phyloP scores from a whole-genome alignment of 2,329 filamentous ascomycete species.

The Elsinoe fawcettii region DNA sequence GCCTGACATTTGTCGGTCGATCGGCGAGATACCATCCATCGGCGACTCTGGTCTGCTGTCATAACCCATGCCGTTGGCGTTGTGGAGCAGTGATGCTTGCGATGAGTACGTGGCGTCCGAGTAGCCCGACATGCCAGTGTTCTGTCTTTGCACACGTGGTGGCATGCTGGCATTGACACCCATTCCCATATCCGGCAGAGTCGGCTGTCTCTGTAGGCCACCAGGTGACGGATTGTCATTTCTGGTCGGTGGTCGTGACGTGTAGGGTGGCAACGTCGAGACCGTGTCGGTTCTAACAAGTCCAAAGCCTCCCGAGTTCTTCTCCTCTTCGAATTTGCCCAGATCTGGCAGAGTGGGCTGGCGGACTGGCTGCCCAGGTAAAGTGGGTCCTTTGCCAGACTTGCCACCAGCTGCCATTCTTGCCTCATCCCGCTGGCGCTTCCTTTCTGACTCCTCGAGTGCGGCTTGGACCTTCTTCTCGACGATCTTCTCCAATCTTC shows the following conservation, averaged over 20 bases:
- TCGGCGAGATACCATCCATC: constrained; percentile 1
- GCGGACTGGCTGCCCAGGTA: constrained; percentile 35
- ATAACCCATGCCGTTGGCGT: constrained; percentile 54
- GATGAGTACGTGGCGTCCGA: constrained; percentile 54
- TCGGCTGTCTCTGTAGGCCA: constrained; percentile 30
- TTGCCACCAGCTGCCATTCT: constrained; percentile 49
- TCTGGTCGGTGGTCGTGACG: constrained; percentile 46
- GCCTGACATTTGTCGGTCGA: constrained; percentile 17
- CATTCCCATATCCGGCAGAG: constrained; percentile 37
- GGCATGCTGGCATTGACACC: constrained; percentile 16
- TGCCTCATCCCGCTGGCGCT: constrained; percentile 47
- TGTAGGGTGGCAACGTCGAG: constrained; percentile 41
- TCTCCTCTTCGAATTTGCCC: constrained; percentile 41
- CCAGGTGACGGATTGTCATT: constrained; percentile 29
- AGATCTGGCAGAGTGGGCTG: constrained; percentile 63
- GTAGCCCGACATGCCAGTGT: constrained; percentile 37
- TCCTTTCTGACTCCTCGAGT: constrained; percentile 63
- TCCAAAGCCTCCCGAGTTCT: constrained; percentile 28
- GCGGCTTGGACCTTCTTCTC: constrained; percentile 82
- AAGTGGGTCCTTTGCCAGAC: constrained; percentile 29
- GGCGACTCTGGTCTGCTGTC: constrained; percentile 10
- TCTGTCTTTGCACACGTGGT: constrained; percentile 18
- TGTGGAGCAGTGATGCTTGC: constrained; percentile 53
- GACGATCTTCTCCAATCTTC: constrained; percentile 74
- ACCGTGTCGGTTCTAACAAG: constrained; percentile 31